Percentiles rank a stretch among this genome's conserved stretches.
Evolutionary conservation across 2,329 filamentous ascomycete species (phyloP).

Genomic region (Plectosphaerella cucumerina): DNA sequence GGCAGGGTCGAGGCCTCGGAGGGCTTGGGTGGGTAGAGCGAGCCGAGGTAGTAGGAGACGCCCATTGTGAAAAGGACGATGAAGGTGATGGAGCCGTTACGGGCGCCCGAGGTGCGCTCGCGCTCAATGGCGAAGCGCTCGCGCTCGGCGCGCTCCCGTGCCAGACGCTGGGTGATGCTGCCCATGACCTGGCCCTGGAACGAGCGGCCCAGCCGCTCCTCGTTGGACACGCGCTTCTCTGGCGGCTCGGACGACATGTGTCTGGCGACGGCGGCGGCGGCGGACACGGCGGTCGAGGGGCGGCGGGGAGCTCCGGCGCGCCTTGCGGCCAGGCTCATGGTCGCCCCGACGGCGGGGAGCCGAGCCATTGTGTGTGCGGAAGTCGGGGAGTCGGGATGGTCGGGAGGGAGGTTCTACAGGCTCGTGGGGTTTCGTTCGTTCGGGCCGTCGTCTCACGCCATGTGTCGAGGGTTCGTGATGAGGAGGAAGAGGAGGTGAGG

Average conservation of each 20-base stretch:
- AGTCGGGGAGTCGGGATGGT: background rate
- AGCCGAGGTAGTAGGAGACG: constrained; percentile 56
- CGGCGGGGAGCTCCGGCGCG: constrained; percentile 23
- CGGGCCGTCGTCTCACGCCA: background rate
- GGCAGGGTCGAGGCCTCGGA: constrained; percentile 56
- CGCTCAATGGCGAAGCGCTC: constrained; percentile 40
- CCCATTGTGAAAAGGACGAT: constrained; percentile 49
- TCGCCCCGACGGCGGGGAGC: background rate
- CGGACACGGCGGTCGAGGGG: constrained; percentile 5
- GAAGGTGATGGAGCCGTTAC: constrained; percentile 50
- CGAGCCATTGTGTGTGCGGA: constrained; percentile 1
- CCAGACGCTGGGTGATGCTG: constrained; percentile 50
- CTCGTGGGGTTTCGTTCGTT: background rate
- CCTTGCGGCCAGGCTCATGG: constrained; percentile 4
- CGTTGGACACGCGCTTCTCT: constrained; percentile 20
- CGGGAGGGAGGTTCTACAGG: too few species aligned
- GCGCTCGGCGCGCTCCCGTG: constrained; percentile 50
- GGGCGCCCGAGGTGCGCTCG: constrained; percentile 28
- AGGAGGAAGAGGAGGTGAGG: background rate
- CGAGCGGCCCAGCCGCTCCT: constrained; percentile 31
- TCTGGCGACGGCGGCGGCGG: constrained; percentile 5
- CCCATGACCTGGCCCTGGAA: constrained; percentile 59
- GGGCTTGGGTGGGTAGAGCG: constrained; percentile 44
- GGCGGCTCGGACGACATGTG: constrained; percentile 18
- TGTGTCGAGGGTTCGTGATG: background rate